phyloP scores from a whole-genome alignment of 1,284 basidiomycete genomes.

The Hortiboletus rubellus region DNA sequence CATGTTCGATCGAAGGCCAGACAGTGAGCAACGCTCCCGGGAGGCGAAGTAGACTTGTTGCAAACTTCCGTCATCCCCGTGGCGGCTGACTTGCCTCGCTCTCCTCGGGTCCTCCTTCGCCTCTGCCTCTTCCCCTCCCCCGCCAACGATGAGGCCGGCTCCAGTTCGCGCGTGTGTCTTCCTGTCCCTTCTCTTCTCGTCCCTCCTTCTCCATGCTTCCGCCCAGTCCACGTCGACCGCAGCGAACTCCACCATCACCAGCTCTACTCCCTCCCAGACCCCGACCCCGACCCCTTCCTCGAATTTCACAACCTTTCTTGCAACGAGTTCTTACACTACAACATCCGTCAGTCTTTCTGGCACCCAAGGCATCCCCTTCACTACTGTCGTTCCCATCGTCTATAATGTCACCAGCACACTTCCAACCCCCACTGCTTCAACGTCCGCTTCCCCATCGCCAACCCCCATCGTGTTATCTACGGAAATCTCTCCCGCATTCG shows the following conservation, averaged over 20 bases:
- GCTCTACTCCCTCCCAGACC: slow-evolving; percentile 1
- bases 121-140: not conserved
- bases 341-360: slow-evolving; percentile 51
- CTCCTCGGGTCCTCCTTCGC: not conserved
- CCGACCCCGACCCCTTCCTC: slow-evolving; percentile 14
- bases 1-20: slow-evolving; percentile 1
- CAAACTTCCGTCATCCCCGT: slow-evolving; percentile 14
- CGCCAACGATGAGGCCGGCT: slow-evolving; percentile 19
- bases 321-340: slow-evolving; percentile 49
- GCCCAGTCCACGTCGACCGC: slow-evolving; percentile 27
- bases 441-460: slow-evolving; percentile 50
- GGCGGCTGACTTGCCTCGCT: slow-evolving; percentile 32
- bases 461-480: slow-evolving; percentile 66
- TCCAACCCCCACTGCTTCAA: slow-evolving; percentile 41
- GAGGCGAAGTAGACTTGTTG: slow-evolving; percentile 4
- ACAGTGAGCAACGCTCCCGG: not conserved
- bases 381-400: slow-evolving; percentile 55
- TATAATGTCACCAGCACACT: slow-evolving; percentile 58
- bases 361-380: slow-evolving; percentile 46
- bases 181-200: slow-evolving; percentile 25
- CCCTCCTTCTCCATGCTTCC: slow-evolving; percentile 22
- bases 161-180: slow-evolving; percentile 3
- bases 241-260: slow-evolving; percentile 11
- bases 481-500: slow-evolving; percentile 84
- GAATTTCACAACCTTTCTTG: slow-evolving; percentile 48